Conservation (phyloP, 768 basidiomycete species). For the Auricularia cornea region DNA sequence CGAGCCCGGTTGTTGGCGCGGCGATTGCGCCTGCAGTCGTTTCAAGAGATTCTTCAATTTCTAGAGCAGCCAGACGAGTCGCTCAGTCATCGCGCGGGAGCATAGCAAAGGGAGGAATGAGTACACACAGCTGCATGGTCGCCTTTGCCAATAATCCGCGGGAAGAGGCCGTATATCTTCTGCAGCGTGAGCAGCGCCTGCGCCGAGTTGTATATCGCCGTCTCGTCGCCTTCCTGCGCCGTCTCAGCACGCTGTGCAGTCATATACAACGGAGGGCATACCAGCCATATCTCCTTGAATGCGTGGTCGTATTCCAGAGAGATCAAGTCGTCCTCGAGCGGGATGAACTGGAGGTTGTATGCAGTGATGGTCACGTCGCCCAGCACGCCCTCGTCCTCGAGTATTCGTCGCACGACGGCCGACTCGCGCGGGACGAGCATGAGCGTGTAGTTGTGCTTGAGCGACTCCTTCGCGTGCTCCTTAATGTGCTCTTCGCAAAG, state of each 20-base stretch:
- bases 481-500: constrained; percentile 93
- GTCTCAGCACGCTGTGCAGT: background rate
- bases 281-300: constrained; percentile 87
- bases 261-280: constrained; percentile 31
- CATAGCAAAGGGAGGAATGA: background rate
- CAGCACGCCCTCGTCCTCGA: constrained; percentile 96
- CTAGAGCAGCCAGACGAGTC: background rate
- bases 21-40: constrained; percentile 19
- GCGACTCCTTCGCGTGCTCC: constrained; percentile 57
- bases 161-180: constrained; percentile 79
- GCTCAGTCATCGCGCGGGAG: background rate
- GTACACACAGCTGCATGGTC: constrained; percentile 62
- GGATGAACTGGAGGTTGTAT: constrained; percentile 90
- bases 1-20: constrained; percentile 30
- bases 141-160: constrained; percentile 89
- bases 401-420: constrained; percentile 70
- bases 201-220: constrained; percentile 79
- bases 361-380: constrained; percentile 86
- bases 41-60: constrained; percentile 45
- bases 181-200: constrained; percentile 80
- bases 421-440: constrained; percentile 84
- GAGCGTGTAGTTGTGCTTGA: constrained; percentile 77
- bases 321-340: constrained; percentile 85
- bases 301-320: constrained; percentile 81
- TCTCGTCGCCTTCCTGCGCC: constrained; percentile 84